Evolutionary conservation across 306 rosid genomes (phyloP).

Genomic region (Comarum palustre): DNA sequence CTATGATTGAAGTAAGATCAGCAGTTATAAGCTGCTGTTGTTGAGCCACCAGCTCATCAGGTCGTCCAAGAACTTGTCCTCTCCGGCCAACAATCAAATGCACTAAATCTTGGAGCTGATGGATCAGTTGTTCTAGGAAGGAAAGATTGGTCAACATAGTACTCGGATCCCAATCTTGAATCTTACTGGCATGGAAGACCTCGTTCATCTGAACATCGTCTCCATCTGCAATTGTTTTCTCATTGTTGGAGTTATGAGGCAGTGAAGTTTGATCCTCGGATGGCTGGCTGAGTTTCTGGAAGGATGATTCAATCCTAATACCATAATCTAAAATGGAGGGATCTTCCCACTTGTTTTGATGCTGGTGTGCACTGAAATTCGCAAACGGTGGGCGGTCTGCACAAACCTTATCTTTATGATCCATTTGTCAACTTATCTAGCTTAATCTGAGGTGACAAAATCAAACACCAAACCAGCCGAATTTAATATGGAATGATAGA

Average conservation of each 20-base stretch:
- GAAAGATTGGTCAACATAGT: slow-evolving; percentile 70
- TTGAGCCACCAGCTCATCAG: slow-evolving; percentile 66
- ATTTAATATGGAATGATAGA: slow-evolving; percentile 8
- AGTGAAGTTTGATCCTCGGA: slow-evolving; percentile 34
- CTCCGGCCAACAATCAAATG: slow-evolving; percentile 67
- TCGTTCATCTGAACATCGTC: slow-evolving; percentile 43
- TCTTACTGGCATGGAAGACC: slow-evolving; percentile 33
- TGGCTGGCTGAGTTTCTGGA: slow-evolving; percentile 48
- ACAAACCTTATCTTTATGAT: slow-evolving; percentile 52
- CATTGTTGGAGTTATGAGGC: slow-evolving; percentile 36
- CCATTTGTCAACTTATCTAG: slow-evolving; percentile 39
- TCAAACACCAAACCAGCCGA: slow-evolving; percentile 32
- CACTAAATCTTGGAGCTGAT: slow-evolving; percentile 87
- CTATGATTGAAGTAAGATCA: slow-evolving; percentile 84
- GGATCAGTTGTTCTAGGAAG: slow-evolving; percentile 81
- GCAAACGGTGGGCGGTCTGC: slow-evolving; percentile 45
- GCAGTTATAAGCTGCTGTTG: slow-evolving; percentile 89
- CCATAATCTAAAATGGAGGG: slow-evolving; percentile 51
- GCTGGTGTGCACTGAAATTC: slow-evolving; percentile 31
- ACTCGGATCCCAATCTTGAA: slow-evolving; percentile 79
- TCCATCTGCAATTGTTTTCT: slow-evolving; percentile 34
- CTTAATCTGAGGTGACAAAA: slow-evolving; percentile 21
- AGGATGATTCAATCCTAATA: slow-evolving; percentile 46
- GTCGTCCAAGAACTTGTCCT: slow-evolving; percentile 56
- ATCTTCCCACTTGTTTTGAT: slow-evolving; percentile 51